Evolutionary conservation across 23 red algal genomes (phyloP), one percentile per base, ranked within the genome.

Genomic region (Gracilaria vermiculophylla): DNA sequence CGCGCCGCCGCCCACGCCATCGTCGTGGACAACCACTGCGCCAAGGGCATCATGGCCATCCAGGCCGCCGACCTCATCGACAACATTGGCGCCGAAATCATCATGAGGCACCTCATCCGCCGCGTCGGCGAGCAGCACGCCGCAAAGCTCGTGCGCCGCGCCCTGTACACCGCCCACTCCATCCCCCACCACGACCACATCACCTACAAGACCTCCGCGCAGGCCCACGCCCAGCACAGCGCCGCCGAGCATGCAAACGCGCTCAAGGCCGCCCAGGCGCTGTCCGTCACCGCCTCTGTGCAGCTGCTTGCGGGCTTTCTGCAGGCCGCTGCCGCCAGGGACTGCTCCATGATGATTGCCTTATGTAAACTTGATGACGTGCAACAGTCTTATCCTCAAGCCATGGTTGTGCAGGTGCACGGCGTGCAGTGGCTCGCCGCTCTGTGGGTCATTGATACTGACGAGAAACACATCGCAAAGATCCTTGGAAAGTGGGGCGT

Each of bases 291-390:
- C 1, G 41, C 50, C 21, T 51, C 39, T 16, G 84, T 69, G 36
- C 66, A 57, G 49, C 32, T 78, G 53, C 58, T 88, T 24, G 67
- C 69, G 23, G 84, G 69, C 6, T 88, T 77, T 52, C 45, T 88
- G 69, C 84, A 88, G 33, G 84, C 84, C 16, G 84, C 84, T 19
- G 67, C 69, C 25, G 84, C 84, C 2, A 76, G 56, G 37, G 84
- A 88, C 31, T 88, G 84, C 36, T 88, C 84, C 25, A 61, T 88
- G 20, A 77, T 88, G 39, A 78, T 88, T 17, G 66, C 84, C 16
- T 21, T 88, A 52, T 88, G 84, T 53, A 65, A 34, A 43, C 32
- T 34, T 53, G 51, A 73, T 42, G 66, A 76, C 11, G 66, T 47
- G 4, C 48, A 73, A 61, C 20, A 27, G 12, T 44, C 35, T 19